These are phyloP conservation scores for Neopestalotiopsis clavispora DNA, from an alignment of 2,329 filamentous ascomycete species.

Conservation along the genomic window DNA sequence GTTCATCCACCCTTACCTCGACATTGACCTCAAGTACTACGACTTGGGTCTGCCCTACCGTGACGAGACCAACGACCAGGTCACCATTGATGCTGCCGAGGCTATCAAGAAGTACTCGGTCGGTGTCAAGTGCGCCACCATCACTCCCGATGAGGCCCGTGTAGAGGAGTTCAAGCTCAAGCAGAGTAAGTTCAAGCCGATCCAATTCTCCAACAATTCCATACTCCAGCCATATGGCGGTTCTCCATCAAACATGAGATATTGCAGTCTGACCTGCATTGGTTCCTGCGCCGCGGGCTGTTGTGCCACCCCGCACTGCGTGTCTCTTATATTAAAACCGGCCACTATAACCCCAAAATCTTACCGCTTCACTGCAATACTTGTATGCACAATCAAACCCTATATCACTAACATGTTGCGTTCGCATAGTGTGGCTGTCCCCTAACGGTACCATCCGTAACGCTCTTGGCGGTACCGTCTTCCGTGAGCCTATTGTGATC, in stretches of 20 bases:
- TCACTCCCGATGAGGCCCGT: conserved; percentile 95
- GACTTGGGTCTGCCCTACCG: conserved; percentile 92
- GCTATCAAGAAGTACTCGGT: conserved; percentile 99
- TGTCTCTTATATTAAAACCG: neutral
- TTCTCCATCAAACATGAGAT: neutral
- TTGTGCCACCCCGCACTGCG: conserved; percentile 1
- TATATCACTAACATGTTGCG: conserved; percentile 18
- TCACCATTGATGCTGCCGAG: conserved; percentile 92
- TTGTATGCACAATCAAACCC: neutral
- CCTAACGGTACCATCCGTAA: conserved; percentile 90
- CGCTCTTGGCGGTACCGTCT: conserved; percentile 87
- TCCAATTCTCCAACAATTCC: neutral
- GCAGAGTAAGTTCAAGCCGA: conserved; percentile 70
- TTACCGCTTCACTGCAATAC: neutral
- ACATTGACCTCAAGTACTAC: conserved; percentile 98
- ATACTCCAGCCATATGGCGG: neutral
- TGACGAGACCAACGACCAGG: conserved; percentile 94
- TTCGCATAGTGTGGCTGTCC: conserved; percentile 84
- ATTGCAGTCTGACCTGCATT: conserved; percentile 29
- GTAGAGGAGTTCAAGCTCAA: conserved; percentile 99
- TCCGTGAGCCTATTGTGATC: conserved; percentile 98
- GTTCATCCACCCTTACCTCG: conserved; percentile 95
- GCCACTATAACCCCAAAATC: neutral
- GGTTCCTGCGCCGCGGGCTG: conserved; percentile 13
- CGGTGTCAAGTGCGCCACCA: conserved; percentile 98